Evolutionary conservation across 148 eudicot species (phyloP).

Genomic region (Diospyros lotus): DNA sequence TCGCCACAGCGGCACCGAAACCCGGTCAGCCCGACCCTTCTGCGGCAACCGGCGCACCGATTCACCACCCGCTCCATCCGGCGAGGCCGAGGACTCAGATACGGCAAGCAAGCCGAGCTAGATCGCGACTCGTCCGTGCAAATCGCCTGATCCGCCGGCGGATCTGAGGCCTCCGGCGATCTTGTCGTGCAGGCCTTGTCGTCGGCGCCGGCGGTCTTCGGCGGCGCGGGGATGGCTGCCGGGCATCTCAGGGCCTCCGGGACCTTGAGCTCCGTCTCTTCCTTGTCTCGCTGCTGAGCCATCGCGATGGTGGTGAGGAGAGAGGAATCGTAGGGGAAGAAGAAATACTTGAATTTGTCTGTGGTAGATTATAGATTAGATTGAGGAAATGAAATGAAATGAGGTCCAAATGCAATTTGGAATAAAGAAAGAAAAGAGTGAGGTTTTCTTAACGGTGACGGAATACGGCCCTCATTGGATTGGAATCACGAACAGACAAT

Average conservation of each 20-base stretch:
- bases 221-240: slow-evolving; percentile 18
- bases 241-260: slow-evolving; percentile 37
- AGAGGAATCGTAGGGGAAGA: background rate
- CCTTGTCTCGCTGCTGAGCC: slow-evolving; percentile 73
- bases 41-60: slow-evolving; percentile 60
- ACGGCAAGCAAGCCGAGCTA: slow-evolving; percentile 22
- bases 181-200: slow-evolving; percentile 11
- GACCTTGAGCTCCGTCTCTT: slow-evolving; percentile 66
- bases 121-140: slow-evolving; percentile 20
- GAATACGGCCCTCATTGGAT: no score
- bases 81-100: background rate
- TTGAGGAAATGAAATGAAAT: no score
- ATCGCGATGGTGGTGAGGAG: slow-evolving; percentile 15
- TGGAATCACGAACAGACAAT: no score
- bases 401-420: no score
- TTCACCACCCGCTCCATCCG: slow-evolving; percentile 29
- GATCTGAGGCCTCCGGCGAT: slow-evolving; percentile 23
- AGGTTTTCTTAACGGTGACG: no score
- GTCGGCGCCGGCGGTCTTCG: slow-evolving; percentile 25
- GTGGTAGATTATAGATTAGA: no score
- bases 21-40: slow-evolving; percentile 68
- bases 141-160: slow-evolving; percentile 1
- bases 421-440: no score
- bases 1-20: slow-evolving; percentile 77
- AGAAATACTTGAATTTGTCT: background rate